Conservation (phyloP, 2,329 filamentous ascomycete species). For the Aspergillus flavus region DNA sequence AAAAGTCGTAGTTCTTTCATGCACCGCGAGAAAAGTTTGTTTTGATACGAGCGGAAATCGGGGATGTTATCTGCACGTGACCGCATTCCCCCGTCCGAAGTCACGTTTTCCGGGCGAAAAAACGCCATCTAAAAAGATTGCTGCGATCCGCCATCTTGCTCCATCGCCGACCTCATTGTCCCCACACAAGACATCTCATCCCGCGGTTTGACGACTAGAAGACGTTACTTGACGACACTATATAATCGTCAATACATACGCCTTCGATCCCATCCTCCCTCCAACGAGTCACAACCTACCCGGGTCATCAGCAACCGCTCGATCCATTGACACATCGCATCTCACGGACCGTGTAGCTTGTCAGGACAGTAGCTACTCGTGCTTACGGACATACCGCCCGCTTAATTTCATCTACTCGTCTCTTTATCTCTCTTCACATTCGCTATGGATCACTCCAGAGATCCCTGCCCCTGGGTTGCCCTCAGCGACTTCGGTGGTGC, state of each 20-base stretch:
- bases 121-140: constrained; percentile 24
- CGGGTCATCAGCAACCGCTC: constrained; percentile 5
- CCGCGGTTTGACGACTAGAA: background rate
- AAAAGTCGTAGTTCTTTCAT: background rate
- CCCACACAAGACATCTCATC: background rate
- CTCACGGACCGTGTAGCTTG: constrained; percentile 9
- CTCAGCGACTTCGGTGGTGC: constrained; percentile 97
- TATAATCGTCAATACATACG: background rate
- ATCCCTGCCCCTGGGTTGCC: constrained; percentile 95
- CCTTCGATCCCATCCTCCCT: background rate
- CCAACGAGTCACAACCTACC: background rate
- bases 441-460: constrained; percentile 88
- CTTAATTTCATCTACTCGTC: constrained; percentile 2
- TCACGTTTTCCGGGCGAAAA: constrained; percentile 29
- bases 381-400: constrained; percentile 1
- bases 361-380: constrained; percentile 14
- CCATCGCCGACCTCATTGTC: constrained; percentile 17
- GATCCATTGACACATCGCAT: constrained; percentile 9
- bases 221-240: background rate
- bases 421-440: constrained; percentile 14
- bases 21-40: constrained; percentile 13
- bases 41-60: constrained; percentile 18
- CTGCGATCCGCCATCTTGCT: constrained; percentile 19
- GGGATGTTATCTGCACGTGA: constrained; percentile 23
- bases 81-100: background rate